A percentile compares a stretch with the other conserved stretches of the same genome.
Evolutionary conservation across 805 yeast genomes (phyloP).

Genomic region (Metschnikowia aberdeeniae): DNA sequence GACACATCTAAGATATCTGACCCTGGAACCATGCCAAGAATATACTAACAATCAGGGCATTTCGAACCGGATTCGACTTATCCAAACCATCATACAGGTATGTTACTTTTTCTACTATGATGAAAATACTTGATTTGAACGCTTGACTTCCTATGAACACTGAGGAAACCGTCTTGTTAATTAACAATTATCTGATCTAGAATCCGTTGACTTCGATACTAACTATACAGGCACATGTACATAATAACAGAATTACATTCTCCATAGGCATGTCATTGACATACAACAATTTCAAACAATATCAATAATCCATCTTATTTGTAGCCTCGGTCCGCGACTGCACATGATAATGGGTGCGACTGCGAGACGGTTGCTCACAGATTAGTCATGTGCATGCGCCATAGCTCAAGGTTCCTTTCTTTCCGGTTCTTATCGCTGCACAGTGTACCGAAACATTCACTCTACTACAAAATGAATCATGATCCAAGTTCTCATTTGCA

Average conservation of each 20-base stretch:
- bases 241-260: neutral
- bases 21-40: slow-evolving; percentile 2
- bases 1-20: slow-evolving; percentile 32
- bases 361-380: slow-evolving; percentile 3
- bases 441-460: neutral
- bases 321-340: neutral
- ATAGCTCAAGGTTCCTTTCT: neutral
- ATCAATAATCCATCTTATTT: too few species aligned
- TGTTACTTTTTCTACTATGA: slow-evolving; percentile 15
- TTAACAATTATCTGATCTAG: slow-evolving; percentile 17
- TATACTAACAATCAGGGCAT: slow-evolving; percentile 7
- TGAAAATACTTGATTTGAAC: slow-evolving; percentile 25
- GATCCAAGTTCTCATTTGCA: slow-evolving; percentile 1
- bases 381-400: slow-evolving; percentile 2
- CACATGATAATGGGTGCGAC: neutral
- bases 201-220: slow-evolving; percentile 5
- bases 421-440: neutral
- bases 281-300: too few species aligned
- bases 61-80: slow-evolving; percentile 3
- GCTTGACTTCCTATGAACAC: slow-evolving; percentile 27
- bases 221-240: slow-evolving; percentile 11
- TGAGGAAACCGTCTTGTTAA: slow-evolving; percentile 23
- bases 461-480: slow-evolving; percentile 13
- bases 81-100: slow-evolving; percentile 9
- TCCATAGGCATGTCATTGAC: too few species aligned